phyloP scores from a whole-genome alignment of 768 basidiomycete species.

The Naganishia randhawae region DNA sequence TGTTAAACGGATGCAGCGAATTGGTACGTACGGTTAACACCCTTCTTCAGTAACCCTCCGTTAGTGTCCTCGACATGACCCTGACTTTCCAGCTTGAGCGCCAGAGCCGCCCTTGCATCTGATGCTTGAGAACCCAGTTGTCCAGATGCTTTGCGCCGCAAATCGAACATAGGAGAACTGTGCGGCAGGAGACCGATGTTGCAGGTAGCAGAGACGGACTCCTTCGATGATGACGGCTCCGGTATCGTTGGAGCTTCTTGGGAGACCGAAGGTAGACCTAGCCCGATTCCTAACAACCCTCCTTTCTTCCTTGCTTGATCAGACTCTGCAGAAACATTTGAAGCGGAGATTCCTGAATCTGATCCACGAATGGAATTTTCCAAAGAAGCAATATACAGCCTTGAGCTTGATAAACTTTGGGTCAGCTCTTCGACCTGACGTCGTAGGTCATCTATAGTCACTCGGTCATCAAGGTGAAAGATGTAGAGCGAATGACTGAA shows the following conservation, averaged over 20 bases:
- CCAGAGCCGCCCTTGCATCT: slow-evolving; percentile 10
- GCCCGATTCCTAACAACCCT: background rate
- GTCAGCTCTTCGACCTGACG: background rate
- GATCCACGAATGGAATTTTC: slow-evolving; percentile 3
- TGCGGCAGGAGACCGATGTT: slow-evolving; percentile 3
- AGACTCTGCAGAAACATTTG: background rate
- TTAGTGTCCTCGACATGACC: background rate
- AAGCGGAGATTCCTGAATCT: background rate
- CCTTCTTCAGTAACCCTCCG: slow-evolving; percentile 1
- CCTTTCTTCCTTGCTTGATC: slow-evolving; percentile 1
- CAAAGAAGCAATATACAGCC: slow-evolving; percentile 4
- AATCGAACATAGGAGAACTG: slow-evolving; percentile 11
- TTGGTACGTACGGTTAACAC: slow-evolving; percentile 3
- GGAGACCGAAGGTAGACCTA: background rate
- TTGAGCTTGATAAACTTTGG: slow-evolving; percentile 5
- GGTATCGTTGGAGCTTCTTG: background rate
- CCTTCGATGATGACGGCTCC: background rate
- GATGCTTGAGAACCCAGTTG: slow-evolving; percentile 13
- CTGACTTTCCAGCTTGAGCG: slow-evolving; percentile 12
- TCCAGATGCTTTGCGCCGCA: slow-evolving; percentile 14
- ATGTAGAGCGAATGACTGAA: background rate
- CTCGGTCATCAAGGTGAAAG: background rate
- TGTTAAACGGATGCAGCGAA: background rate
- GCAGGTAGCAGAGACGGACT: background rate
- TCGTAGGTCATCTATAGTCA: background rate